phyloP scores from a whole-genome alignment of 2,329 filamentous ascomycete genomes.

The Pseudogymnoascus sp. region DNA sequence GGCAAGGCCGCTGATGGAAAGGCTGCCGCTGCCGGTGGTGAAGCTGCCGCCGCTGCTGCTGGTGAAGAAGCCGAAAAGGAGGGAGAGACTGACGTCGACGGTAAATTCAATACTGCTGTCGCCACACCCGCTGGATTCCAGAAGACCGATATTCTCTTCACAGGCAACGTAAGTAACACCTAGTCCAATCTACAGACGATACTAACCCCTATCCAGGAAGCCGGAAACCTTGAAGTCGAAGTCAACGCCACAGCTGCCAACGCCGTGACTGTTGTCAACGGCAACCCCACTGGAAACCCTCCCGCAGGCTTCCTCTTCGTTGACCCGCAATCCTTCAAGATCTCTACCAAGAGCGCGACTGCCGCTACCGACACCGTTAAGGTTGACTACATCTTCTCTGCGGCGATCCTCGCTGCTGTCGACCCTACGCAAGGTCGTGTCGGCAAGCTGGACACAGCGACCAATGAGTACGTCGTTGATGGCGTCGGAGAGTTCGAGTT shows the following conservation, averaged over 20 bases:
- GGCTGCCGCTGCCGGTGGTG: background rate
- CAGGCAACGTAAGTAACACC: background rate
- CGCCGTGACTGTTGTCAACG: background rate
- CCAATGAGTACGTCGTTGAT: conserved; percentile 32
- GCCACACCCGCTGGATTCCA: background rate
- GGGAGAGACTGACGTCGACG: background rate
- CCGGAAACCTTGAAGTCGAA: conserved; percentile 1
- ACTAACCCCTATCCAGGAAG: conserved; percentile 23
- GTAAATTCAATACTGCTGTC: background rate
- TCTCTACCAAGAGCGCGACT: conserved; percentile 25
- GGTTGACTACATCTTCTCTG: conserved; percentile 17
- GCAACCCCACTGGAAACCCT: background rate
- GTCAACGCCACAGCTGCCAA: conserved; percentile 2
- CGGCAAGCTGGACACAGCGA: conserved; percentile 30
- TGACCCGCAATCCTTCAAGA: background rate
- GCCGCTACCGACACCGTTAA: background rate
- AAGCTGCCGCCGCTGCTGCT: background rate
- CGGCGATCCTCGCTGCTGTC: conserved; percentile 23
- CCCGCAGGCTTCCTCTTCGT: background rate
- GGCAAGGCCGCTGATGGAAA: background rate
- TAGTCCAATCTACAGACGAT: background rate
- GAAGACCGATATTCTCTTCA: background rate
- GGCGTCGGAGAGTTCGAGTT: conserved; percentile 34
- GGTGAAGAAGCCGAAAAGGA: background rate
- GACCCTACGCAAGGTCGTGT: conserved; percentile 30